Conservation (phyloP, 1,284 basidiomycete genomes). For the Farysia itapuensis region DNA sequence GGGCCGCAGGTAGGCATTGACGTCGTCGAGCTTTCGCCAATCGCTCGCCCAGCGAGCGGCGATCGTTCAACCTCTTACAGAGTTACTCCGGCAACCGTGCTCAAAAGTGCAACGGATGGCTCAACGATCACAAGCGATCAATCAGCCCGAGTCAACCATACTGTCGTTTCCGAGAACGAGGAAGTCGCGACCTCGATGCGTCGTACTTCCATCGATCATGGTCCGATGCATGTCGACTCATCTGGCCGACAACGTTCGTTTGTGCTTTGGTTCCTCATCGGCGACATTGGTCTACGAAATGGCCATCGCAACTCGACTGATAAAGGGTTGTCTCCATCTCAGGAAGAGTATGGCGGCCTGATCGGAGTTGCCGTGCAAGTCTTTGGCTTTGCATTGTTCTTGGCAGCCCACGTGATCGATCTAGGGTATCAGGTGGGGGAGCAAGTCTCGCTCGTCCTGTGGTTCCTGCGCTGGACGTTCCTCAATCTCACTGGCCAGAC, state of each 20-base stretch:
- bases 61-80: background rate
- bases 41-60: background rate
- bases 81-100: background rate
- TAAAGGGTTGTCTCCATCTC: background rate
- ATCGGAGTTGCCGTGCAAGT: conserved; percentile 11
- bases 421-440: conserved; percentile 37
- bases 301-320: background rate
- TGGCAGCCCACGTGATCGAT: conserved; percentile 52
- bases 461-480: conserved; percentile 54
- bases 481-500: conserved; percentile 53
- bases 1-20: too few relatives aligned
- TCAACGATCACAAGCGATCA: background rate
- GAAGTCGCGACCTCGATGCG: background rate
- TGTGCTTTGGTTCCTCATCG: conserved; percentile 46
- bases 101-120: background rate
- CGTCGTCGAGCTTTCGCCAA: too few relatives aligned
- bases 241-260: conserved; percentile 34
- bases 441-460: conserved; percentile 22
- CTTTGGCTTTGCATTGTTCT: conserved; percentile 47
- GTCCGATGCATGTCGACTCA: conserved; percentile 15
- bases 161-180: background rate
- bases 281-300: conserved; percentile 40
- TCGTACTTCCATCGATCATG: conserved; percentile 1
- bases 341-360: conserved; percentile 20
- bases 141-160: background rate